Base-by-base conservation (phyloP, 176 grass and related monocot genomes). In the Oryza meyeriana region DNA sequence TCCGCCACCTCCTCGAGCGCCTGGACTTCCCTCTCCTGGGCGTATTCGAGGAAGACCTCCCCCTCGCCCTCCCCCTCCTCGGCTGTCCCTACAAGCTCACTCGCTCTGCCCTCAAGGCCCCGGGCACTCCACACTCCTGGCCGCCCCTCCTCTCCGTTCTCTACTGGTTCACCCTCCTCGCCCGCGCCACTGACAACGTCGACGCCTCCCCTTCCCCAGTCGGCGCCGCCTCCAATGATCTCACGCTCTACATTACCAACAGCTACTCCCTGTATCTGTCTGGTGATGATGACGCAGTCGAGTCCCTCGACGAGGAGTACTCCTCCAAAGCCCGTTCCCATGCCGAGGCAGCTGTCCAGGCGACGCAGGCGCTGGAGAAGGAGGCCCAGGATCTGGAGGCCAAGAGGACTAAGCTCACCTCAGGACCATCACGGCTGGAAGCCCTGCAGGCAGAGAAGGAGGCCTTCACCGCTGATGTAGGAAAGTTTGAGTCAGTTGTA, bases 121-220 rank as follows among this genome's bases (percentile, higher is more conserved):
- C 96, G 12, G 85, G 93, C 32, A 93, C 93, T 45, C 96, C 93
- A 81, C 96, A 94, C 74, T 75, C 82, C 8, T 95, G 96, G 96
- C 96, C 96, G 6, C 78, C 82, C 2, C 77, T 93, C 77, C 85
- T 95, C n/a, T 84, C 93, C 42, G 83, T 87, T 67, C 93, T 99
- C 13, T 73, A 93, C 48, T 95, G 96, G 96, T 89, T 99, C 27
- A 89, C 91, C 10, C 69, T 87, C 39, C 80, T 95, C 75, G 87
- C 62, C 25, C 33, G 69, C 26, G 24, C 66, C 34, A 24, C 12
- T 5, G 80, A 81, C 34, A 52, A 57, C 44, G 74, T 63, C 26
- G 72, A 50, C 1, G 22, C 45, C 3, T 12, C 57, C 10, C 24
- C 83, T 13, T 24, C 57, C 8, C 26, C 61, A 29, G 8, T 72